These are phyloP conservation scores for Aspergillus clavatus DNA, from an alignment of 2,329 filamentous ascomycete genomes.

Conservation along the genomic window DNA sequence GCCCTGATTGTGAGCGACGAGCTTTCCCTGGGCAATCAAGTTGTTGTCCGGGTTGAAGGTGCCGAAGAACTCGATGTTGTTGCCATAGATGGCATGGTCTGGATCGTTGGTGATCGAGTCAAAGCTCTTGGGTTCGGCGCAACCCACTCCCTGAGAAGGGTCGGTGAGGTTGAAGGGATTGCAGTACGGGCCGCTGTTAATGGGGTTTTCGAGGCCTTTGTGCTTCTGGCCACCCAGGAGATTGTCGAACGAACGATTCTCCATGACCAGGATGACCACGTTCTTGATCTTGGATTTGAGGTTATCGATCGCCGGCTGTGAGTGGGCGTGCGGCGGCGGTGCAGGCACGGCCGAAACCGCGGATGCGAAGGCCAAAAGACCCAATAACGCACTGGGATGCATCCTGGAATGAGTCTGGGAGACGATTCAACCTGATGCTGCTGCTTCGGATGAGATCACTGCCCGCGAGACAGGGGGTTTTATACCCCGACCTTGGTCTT, in stretches of 20 bases:
- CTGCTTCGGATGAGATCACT: not conserved
- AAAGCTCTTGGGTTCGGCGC: conserved; percentile 34
- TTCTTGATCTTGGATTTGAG: conserved; percentile 36
- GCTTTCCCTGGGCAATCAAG: conserved; percentile 29
- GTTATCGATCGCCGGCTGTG: conserved; percentile 18
- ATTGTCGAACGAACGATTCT: conserved; percentile 46
- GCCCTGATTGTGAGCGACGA: conserved; percentile 31
- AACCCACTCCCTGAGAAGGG: conserved; percentile 24
- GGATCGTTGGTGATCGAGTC: conserved; percentile 43
- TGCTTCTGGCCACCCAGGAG: conserved; percentile 40
- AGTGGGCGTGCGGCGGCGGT: conserved; percentile 10
- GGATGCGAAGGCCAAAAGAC: conserved; percentile 22
- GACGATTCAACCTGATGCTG: not conserved
- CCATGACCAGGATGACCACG: conserved; percentile 36
- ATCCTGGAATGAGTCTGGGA: conserved; percentile 7
- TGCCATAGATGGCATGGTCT: conserved; percentile 40
- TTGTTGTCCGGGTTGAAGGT: conserved; percentile 37
- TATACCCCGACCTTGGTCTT: not conserved
- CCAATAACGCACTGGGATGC: conserved; percentile 21
- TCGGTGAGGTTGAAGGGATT: conserved; percentile 38
- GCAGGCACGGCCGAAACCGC: conserved; percentile 10
- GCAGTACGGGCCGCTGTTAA: conserved; percentile 42
- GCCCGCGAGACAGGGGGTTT: too few relatives aligned
- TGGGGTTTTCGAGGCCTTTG: conserved; percentile 39
- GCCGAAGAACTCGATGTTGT: conserved; percentile 44